Conservation (phyloP, 2,329 filamentous ascomycete species). For the Epichloe festucae region DNA sequence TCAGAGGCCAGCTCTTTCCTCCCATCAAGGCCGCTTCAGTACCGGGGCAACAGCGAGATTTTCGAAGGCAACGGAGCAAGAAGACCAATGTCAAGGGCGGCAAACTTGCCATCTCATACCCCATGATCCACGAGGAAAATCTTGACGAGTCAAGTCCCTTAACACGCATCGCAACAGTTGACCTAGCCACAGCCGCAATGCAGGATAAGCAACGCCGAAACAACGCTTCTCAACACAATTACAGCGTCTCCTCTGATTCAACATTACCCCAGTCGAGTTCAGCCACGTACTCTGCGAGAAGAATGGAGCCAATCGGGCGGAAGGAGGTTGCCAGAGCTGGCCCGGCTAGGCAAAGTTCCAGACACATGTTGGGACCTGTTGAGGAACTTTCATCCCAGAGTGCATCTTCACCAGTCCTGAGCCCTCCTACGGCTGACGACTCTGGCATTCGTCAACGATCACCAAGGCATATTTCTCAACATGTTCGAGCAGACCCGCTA, state of each 20-base stretch:
- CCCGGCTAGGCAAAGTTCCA: background rate
- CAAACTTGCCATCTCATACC: constrained; percentile 36
- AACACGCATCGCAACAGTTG: constrained; percentile 34
- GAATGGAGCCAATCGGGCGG: constrained; percentile 21
- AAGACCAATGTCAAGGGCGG: constrained; percentile 17
- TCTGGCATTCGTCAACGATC: constrained; percentile 36
- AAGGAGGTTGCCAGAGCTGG: constrained; percentile 20
- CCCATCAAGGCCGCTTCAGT: constrained; percentile 21
- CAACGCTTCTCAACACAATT: constrained; percentile 13
- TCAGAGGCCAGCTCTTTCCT: constrained; percentile 29
- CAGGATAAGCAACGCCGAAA: constrained; percentile 33
- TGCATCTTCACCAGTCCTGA: constrained; percentile 19
- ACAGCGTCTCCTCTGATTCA: constrained; percentile 9
- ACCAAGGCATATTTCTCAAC: constrained; percentile 24
- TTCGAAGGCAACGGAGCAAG: constrained; percentile 12
- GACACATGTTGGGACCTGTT: constrained; percentile 1
- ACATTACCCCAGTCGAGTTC: background rate
- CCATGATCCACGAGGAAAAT: constrained; percentile 25
- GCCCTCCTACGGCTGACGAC: constrained; percentile 26
- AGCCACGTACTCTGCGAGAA: background rate
- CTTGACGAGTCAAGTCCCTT: constrained; percentile 24
- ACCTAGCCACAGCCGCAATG: constrained; percentile 33
- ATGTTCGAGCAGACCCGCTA: background rate
- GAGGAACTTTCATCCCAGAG: constrained; percentile 5
- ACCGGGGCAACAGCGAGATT: constrained; percentile 9